These are phyloP conservation scores for Aaosphaeria pasadenensis DNA, from an alignment of 2,329 filamentous ascomycete genomes.

Conservation along the genomic window DNA sequence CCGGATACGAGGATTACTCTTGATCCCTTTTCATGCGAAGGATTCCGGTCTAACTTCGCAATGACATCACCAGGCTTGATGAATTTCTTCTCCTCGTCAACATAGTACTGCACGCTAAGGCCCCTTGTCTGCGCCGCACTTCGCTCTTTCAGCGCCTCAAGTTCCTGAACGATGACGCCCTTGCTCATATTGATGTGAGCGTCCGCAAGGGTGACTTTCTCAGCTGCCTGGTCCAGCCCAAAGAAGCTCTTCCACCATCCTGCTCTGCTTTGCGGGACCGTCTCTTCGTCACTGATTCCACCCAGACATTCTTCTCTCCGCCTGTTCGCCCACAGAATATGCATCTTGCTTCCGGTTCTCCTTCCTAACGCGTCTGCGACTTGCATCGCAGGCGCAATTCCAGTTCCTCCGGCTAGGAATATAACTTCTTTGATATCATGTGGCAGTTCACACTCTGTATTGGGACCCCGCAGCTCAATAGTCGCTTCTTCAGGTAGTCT, in stretches of 20 bases:
- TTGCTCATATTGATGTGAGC: constrained; percentile 11
- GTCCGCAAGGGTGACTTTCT: constrained; percentile 4
- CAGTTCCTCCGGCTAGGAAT: constrained; percentile 89
- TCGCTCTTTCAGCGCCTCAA: constrained; percentile 58
- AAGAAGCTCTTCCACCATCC: constrained; percentile 29
- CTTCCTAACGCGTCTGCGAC: constrained; percentile 63
- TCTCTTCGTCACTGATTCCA: constrained; percentile 49
- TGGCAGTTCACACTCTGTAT: constrained; percentile 63
- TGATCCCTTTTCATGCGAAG: constrained; percentile 41
- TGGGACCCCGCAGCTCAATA: constrained; percentile 77
- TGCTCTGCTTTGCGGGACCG: constrained; percentile 6
- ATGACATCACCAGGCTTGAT: constrained; percentile 50
- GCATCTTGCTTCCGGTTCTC: constrained; percentile 48
- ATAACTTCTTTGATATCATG: constrained; percentile 59
- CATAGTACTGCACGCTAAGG: constrained; percentile 65
- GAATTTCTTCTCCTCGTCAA: constrained; percentile 73
- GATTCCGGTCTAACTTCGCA: constrained; percentile 15
- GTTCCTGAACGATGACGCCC: constrained; percentile 58
- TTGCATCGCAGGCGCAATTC: constrained; percentile 86
- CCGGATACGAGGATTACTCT: constrained; percentile 82
- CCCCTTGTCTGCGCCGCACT: constrained; percentile 14
- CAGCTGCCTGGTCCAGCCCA: constrained; percentile 10
- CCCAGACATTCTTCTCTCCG: constrained; percentile 63
- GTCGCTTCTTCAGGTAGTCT: constrained; percentile 59
- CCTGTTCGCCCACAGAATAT: constrained; percentile 81